phyloP scores from a whole-genome alignment of 768 basidiomycete species.

The Gloeopeniophorella convolvens region DNA sequence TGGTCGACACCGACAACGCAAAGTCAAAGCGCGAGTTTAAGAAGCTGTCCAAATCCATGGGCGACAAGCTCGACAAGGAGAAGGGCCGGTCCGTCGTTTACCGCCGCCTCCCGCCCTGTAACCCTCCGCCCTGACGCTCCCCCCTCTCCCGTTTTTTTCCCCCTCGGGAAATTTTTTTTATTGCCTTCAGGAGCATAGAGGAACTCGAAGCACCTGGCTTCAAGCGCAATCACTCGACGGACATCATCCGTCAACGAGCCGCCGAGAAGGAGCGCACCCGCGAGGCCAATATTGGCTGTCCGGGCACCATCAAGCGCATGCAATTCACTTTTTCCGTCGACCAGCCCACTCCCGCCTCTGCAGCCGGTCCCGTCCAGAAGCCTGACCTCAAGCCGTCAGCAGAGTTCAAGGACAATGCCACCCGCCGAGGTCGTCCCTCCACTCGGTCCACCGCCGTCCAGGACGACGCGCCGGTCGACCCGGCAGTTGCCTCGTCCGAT shows the following conservation, averaged over 20 bases:
- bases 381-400: constrained; percentile 60
- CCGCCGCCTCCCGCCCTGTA: background rate
- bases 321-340: constrained; percentile 87
- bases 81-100: constrained; percentile 66
- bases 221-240: constrained; percentile 70
- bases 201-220: constrained; percentile 82
- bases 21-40: constrained; percentile 86
- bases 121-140: constrained; percentile 14
- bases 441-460: constrained; percentile 33
- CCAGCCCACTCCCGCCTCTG: constrained; percentile 45
- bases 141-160: background rate
- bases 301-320: constrained; percentile 79
- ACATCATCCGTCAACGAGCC: constrained; percentile 74
- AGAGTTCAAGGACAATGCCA: constrained; percentile 50
- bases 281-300: constrained; percentile 50
- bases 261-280: constrained; percentile 76
- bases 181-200: constrained; percentile 59
- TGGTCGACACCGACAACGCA: constrained; percentile 87
- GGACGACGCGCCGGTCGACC: constrained; percentile 22
- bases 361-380: constrained; percentile 48
- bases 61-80: constrained; percentile 89
- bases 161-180: background rate
- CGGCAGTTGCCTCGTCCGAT: constrained; percentile 1
- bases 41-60: constrained; percentile 82
- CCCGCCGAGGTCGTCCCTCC: constrained; percentile 34